Percentiles rank a stretch among this genome's conserved stretches.
Evolutionary conservation across 2,329 filamentous ascomycete species (phyloP).

Genomic region (Xylaria sp.): DNA sequence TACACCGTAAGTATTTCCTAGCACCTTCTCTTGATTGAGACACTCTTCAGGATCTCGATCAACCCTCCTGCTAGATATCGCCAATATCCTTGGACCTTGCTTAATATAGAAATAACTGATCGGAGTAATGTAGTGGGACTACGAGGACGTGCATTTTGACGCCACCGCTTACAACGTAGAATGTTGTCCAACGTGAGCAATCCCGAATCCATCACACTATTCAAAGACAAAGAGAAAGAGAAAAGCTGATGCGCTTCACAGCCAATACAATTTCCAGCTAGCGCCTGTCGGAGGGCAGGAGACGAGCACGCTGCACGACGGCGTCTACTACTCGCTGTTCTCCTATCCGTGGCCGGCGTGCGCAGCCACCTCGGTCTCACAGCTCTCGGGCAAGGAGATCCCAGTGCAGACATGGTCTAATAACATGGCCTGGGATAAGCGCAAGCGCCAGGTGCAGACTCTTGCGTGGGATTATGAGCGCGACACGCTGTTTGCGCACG

Average conservation of each 20-base stretch:
- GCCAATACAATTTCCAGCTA: slow-evolving; percentile 29
- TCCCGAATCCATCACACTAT: not conserved
- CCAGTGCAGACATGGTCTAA: slow-evolving; percentile 34
- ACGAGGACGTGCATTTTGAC: slow-evolving; percentile 32
- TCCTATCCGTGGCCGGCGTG: slow-evolving; percentile 32
- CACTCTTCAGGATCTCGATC: not conserved
- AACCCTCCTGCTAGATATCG: not conserved
- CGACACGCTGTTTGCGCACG: slow-evolving; percentile 33
- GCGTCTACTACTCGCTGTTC: slow-evolving; percentile 25
- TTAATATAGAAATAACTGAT: not conserved
- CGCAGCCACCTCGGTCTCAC: slow-evolving; percentile 33
- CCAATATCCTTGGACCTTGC: no score
- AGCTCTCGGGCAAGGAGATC: slow-evolving; percentile 37
- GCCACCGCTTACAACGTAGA: slow-evolving; percentile 22
- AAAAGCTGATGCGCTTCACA: not conserved
- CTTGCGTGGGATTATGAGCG: slow-evolving; percentile 37
- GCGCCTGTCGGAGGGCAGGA: not conserved
- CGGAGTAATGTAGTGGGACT: not conserved
- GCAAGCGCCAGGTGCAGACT: slow-evolving; percentile 35
- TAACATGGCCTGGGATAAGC: slow-evolving; percentile 36
- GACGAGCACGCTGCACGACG: slow-evolving; percentile 33
- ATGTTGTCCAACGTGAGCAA: slow-evolving; percentile 39
- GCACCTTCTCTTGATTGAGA: not conserved
- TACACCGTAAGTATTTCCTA: slow-evolving; percentile 4
- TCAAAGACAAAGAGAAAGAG: not conserved